Evolutionary conservation across 441 rosid genomes (phyloP), one percentile per base, ranked within the genome.

Genomic region (Pelargonium cotyledonis): DNA sequence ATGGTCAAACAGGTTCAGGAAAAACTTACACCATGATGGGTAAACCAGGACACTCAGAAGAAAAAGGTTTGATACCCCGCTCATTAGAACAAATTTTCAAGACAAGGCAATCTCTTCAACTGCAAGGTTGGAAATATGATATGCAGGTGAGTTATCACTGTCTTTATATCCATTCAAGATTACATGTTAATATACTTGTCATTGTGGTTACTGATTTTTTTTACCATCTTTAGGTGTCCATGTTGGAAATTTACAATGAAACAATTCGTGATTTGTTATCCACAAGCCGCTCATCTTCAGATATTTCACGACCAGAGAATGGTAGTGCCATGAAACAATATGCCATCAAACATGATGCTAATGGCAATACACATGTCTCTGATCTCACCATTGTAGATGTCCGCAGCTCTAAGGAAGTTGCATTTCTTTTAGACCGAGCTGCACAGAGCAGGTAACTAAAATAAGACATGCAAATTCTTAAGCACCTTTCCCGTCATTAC

Each of bases 21-120:
- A 70, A 74, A 74, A 74, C 77, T 35, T 70, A 70, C 66, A 74
- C 77, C 8, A 74, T 74, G 77, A 74, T 70, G 77, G 77, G 77
- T 49, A 74, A 18, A 51, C 77, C 73, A 31, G 73, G 70, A 15
- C 63, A 57, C 29, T 68, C 66, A 23, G 67, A 46, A 14, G 74
- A 75, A 43, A 66, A 75, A 51, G 78, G 78, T 15, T 51, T 75
- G 58, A 75, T 75, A 38, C 78, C 78, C 10, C 78, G 68, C 26
- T 70, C 68, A 11, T 55, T 75, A n/a, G 78, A 75, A 47, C 78
- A 75, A 51, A 75, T 75, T 62, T 75, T 75, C 53, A 73, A 75
- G 67, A 70, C 78, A 10, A 70, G 67, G 26, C 74, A 75, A 21
- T 61, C 74, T 46, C 78, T 70, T 38, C 53, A 57, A 66, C 46